Percentiles rank a stretch among this genome's conserved stretches.
These are phyloP conservation scores for Suhomyces sp. DNA, from an alignment of 805 yeast species.

Conservation along the genomic window DNA sequence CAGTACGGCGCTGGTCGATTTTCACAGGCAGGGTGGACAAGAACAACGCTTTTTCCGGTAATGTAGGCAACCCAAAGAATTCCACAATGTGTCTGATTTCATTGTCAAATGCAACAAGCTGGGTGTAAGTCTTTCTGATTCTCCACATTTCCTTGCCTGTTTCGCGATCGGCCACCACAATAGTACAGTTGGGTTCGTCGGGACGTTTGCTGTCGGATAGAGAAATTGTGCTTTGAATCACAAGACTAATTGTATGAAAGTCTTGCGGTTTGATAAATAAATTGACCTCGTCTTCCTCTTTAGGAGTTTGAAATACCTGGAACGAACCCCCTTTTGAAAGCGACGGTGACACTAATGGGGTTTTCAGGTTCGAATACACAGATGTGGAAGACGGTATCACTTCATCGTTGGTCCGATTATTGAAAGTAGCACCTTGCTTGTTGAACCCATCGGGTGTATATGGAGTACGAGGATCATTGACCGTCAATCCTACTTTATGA, in stretches of 20 bases:
- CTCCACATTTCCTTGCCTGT: conserved; percentile 70
- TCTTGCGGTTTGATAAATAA: conserved; percentile 61
- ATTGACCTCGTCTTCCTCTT: conserved; percentile 41
- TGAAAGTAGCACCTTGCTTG: neutral
- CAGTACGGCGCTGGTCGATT: conserved; percentile 57
- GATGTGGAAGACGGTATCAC: neutral
- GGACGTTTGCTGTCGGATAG: conserved; percentile 36
- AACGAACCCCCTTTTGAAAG: conserved; percentile 12
- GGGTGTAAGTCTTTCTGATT: conserved; percentile 60
- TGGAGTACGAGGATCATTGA: conserved; percentile 7
- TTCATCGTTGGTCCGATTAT: neutral
- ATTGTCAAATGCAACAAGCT: conserved; percentile 59
- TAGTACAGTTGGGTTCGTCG: conserved; percentile 59
- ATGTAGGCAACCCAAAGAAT: conserved; percentile 53
- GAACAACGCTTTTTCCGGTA: conserved; percentile 66
- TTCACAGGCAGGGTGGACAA: conserved; percentile 57
- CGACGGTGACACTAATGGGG: conserved; percentile 11
- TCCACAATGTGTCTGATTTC: conserved; percentile 52
- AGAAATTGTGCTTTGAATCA: conserved; percentile 48
- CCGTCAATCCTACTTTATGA: neutral
- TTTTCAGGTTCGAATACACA: neutral
- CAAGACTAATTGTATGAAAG: conserved; percentile 48
- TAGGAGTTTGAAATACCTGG: conserved; percentile 15
- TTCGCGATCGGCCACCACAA: conserved; percentile 62
- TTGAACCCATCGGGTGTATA: conserved; percentile 24